These are phyloP conservation scores for Xylariaceae sp. DNA, from an alignment of 2,329 filamentous ascomycete species.

Conservation along the genomic window DNA sequence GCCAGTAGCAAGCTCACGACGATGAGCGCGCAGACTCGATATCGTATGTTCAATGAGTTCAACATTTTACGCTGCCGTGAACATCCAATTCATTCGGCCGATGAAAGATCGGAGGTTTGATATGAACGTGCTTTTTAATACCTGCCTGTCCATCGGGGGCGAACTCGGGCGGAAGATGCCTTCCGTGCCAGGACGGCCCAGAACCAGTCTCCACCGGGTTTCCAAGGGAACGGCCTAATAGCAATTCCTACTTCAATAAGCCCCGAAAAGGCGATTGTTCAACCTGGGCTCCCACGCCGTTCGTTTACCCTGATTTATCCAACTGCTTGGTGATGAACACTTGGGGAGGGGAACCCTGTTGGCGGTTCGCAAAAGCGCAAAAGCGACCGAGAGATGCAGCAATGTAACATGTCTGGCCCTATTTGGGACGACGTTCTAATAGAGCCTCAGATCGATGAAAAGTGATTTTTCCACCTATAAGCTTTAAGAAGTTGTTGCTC, in stretches of 20 bases:
- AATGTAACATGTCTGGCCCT: not conserved
- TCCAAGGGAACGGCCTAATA: not conserved
- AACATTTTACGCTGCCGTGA: constrained; percentile 15
- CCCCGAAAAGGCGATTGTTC: constrained; percentile 7
- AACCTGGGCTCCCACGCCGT: not conserved
- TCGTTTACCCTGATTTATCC: constrained; percentile 28
- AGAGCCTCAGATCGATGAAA: not conserved
- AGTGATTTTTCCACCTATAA: constrained; percentile 8
- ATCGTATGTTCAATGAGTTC: constrained; percentile 4
- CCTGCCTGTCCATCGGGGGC: too few species aligned
- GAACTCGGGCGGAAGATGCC: not conserved
- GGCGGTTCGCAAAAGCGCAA: constrained; percentile 2
- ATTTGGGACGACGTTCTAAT: not conserved
- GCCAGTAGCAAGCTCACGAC: constrained; percentile 12
- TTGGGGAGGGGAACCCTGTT: constrained; percentile 15
- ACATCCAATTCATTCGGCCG: not conserved
- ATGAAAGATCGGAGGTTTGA: not conserved
- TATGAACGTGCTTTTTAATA: not conserved
- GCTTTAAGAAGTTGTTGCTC: not conserved
- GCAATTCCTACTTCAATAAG: not conserved
- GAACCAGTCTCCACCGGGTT: not conserved
- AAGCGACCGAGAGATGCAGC: too few species aligned
- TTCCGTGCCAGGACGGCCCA: not conserved
- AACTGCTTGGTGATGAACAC: constrained; percentile 5
- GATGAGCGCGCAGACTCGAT: constrained; percentile 14